Evolutionary conservation across 371 early-diverging fungal species (phyloP), one percentile per base, ranked within the genome.

Genomic region (Mucor lusitanicus): DNA sequence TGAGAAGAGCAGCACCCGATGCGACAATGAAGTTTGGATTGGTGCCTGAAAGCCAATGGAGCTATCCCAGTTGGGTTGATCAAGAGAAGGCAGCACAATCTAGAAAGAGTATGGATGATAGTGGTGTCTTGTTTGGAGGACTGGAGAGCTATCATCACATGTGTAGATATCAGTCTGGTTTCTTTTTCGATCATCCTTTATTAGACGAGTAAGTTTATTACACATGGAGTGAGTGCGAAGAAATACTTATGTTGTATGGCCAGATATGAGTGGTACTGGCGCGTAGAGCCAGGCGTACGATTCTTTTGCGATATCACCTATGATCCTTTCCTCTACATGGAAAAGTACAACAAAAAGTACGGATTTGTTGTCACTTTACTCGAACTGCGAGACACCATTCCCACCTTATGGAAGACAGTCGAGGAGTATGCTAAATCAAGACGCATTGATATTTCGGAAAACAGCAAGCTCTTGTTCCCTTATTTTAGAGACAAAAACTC

Each of bases 231-330:
- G 11, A 3, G 5, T 40, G 40, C 30, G 30, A 17, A 0, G 17
- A 5, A 17, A 15, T 30, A 32, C 32, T 19, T 5, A 13, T 9
- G 1, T 5, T 32, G 15, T 17, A 15, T 8, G 15, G 15, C 42
- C 17, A 93, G 80, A 83, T 90, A 92, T 61, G 91, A 94, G 32
- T 96, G 88, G 76, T 97, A 96, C 68, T 97, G 97, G 97, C 78
- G 97, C 13, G 83, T 96, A 8, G 97, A 96, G 74, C 97, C 97
- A 6, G 93, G 88, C 28, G 92, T 94, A 17, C 58, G 78, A 64
- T 93, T 90, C 70, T 87, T 80, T 64, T 96, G 96, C 76, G 88
- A 92, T 33, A 92, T 96, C 54, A 88, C 86, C 30, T 90, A 91
- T 62, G 97, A 96, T 73, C 94, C 94, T 15, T 96, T 96, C 79